Conservation (phyloP, 495 filamentous ascomycete species). For the Aspergillus funiculosus region DNA sequence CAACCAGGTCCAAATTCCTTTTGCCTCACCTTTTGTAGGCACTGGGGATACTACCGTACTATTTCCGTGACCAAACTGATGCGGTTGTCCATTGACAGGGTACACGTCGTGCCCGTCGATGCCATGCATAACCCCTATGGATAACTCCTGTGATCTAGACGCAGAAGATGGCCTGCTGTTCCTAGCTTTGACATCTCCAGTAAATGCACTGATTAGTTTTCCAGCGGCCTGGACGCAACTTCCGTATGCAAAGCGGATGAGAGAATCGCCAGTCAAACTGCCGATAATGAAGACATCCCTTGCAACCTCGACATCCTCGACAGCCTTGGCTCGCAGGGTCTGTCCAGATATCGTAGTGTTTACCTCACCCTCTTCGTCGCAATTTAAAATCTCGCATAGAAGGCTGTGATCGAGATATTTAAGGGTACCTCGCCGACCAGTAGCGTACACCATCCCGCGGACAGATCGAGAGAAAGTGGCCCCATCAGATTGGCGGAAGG, state of each 20-base stretch:
- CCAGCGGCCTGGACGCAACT: conserved; percentile 56
- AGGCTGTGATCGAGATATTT: conserved; percentile 48
- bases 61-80: not conserved
- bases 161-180: conserved; percentile 16
- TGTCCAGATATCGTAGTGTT: conserved; percentile 46
- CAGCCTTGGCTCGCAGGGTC: conserved; percentile 50
- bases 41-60: not conserved
- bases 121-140: conserved; percentile 36
- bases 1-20: conserved; percentile 9
- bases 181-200: conserved; percentile 13
- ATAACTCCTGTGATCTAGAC: conserved; percentile 19
- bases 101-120: conserved; percentile 39
- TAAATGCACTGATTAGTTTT: conserved; percentile 38
- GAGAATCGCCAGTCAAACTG: conserved; percentile 59
- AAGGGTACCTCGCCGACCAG: conserved; percentile 55
- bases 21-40: conserved; percentile 7
- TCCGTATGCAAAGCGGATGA: conserved; percentile 59
- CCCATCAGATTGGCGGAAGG: conserved; percentile 44
- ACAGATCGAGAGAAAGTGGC: conserved; percentile 40
- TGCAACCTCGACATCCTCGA: conserved; percentile 50
- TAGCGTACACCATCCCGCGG: conserved; percentile 52
- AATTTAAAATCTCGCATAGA: conserved; percentile 44
- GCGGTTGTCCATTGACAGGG: conserved; percentile 4
- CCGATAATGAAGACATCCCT: conserved; percentile 55
- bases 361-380: conserved; percentile 13